Evolutionary conservation across 805 yeast genomes (phyloP), one percentile per base, ranked within the genome.

Genomic region (Saccharomyces mikatae): DNA sequence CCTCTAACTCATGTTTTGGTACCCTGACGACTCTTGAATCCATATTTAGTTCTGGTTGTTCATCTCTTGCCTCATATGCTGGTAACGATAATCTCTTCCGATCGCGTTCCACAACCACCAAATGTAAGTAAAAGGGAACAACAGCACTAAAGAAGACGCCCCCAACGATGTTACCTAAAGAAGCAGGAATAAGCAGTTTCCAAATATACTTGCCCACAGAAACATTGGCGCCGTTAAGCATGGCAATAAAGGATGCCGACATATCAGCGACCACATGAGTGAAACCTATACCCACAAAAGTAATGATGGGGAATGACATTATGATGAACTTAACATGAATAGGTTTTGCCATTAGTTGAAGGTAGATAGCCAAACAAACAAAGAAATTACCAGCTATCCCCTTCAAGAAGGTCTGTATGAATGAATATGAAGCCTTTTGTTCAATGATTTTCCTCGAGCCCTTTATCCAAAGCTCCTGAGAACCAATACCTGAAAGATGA

Each of bases 231-330:
- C 84, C 80, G 67, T 85, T 86, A 49, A 87, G 74, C 64, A 86
- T 69, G 0, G 88, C 95, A 58, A 82, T 79, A 8, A 84, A 81
- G 4, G 84, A 65, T 52, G 86, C 60, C 59, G 75, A 83, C 94
- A 88, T 86, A 66, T 88, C 96, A 0, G 95, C 96, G 8, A 88
- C 89, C 1, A 82, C 81, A 65, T 88, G 95, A 1, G 88, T 82
- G 69, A 82, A 88, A 0, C 95, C 94, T 75, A 84, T 74, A 1
- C 84, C 62, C n/a, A 86, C 94, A 68, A 88, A 86, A 0, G 91
- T 82, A 68, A 86, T 86, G 14, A 87, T 76, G 0, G 96, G 96
- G 22, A 87, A 65, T 14, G 75, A 63, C 73, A 87, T 78, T 73
- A 85, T 70, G 5, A 84, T 49, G 29, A 84, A 74, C 61, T 85